phyloP scores from a whole-genome alignment of 768 basidiomycete genomes.

The Stropharia rugosoannulata region DNA sequence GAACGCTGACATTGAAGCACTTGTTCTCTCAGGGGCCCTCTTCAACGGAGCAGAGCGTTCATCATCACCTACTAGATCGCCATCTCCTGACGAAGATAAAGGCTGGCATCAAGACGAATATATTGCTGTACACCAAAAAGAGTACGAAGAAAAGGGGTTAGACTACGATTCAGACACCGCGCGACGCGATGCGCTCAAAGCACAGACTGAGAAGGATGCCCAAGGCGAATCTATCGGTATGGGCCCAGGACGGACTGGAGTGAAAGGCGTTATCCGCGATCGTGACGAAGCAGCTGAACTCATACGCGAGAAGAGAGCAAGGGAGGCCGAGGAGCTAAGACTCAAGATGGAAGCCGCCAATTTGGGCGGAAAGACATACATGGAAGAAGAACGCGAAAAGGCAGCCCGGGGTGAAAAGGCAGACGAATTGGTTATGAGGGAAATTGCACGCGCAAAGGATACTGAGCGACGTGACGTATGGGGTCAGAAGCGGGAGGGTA shows the following conservation, averaged over 20 bases:
- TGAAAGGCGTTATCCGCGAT: slow-evolving; percentile 87
- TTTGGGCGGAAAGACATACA: slow-evolving; percentile 67
- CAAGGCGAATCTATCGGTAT: slow-evolving; percentile 68
- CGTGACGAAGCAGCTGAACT: slow-evolving; percentile 64
- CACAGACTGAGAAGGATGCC: slow-evolving; percentile 30
- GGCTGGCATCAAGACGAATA: slow-evolving; percentile 55
- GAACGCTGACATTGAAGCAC: slow-evolving; percentile 59
- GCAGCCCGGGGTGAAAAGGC: slow-evolving; percentile 41
- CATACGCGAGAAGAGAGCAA: slow-evolving; percentile 49
- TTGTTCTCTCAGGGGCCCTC: slow-evolving; percentile 76
- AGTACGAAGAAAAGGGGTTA: slow-evolving; percentile 33
- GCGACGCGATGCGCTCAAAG: slow-evolving; percentile 32
- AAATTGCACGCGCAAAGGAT: slow-evolving; percentile 29
- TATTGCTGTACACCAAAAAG: slow-evolving; percentile 33
- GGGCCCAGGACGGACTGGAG: slow-evolving; percentile 84
- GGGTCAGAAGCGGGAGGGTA: slow-evolving; percentile 48
- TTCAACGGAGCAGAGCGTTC: slow-evolving; percentile 57
- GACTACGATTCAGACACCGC: slow-evolving; percentile 44
- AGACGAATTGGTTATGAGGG: slow-evolving; percentile 44
- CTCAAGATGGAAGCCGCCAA: slow-evolving; percentile 61
- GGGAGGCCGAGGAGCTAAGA: slow-evolving; percentile 53
- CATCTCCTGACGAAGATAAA: slow-evolving; percentile 49
- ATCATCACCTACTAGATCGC: slow-evolving; percentile 64
- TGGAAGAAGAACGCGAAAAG: slow-evolving; percentile 75
- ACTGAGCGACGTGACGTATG: slow-evolving; percentile 40